These are phyloP conservation scores for Ottelia alismoides DNA, from an alignment of 106 monocot genomes.

Conservation along the genomic window DNA sequence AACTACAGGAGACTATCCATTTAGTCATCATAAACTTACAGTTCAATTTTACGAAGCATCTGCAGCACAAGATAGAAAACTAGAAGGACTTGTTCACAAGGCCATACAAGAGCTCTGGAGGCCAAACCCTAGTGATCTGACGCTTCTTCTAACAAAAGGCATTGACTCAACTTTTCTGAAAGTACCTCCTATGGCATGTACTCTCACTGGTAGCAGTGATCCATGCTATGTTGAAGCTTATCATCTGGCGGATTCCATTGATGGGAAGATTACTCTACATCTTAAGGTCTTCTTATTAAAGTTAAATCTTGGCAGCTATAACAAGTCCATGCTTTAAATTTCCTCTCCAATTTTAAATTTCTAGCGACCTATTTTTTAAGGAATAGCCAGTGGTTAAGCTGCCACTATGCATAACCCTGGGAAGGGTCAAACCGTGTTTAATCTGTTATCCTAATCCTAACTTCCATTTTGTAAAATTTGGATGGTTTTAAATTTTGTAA, in stretches of 20 bases:
- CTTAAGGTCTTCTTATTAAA: conserved; percentile 53
- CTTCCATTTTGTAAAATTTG: too few species aligned
- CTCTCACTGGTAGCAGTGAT: conserved; percentile 85
- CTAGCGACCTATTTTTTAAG: too few species aligned
- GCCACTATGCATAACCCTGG: too few species aligned
- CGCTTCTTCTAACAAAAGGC: conserved; percentile 69
- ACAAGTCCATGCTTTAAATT: too few species aligned
- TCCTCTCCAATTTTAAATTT: too few species aligned
- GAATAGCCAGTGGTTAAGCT: too few species aligned
- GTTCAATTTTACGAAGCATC: conserved; percentile 92
- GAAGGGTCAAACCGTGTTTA: too few species aligned
- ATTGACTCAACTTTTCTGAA: conserved; percentile 62
- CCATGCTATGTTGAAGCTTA: conserved; percentile 97
- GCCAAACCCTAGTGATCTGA: conserved; percentile 81
- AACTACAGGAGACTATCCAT: conserved; percentile 93
- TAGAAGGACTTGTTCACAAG: conserved; percentile 95
- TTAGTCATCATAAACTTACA: conserved; percentile 96
- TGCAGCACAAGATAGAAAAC: conserved; percentile 92
- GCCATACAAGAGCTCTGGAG: conserved; percentile 99
- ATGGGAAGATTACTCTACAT: conserved; percentile 90
- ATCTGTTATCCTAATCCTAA: too few species aligned
- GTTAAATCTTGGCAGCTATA: too few species aligned
- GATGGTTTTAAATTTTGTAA: too few species aligned
- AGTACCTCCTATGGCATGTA: conserved; percentile 59
- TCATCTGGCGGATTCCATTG: conserved; percentile 86